Evolutionary conservation across 345 rosid species (phyloP), one percentile per base, ranked within the genome.

Genomic region (Cardamine chenopodiifolia): DNA sequence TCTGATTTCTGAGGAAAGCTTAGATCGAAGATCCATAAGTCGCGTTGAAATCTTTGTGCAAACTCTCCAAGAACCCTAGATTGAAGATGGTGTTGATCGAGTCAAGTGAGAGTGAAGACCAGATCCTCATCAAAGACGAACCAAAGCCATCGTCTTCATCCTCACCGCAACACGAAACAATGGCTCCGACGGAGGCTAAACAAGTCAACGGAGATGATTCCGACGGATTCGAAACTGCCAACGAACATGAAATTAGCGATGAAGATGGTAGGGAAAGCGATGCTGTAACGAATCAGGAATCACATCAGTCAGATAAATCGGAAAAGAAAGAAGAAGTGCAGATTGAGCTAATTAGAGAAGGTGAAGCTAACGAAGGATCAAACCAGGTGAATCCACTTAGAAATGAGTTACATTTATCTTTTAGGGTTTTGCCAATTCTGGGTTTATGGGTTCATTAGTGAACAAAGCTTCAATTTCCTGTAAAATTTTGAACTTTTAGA

Each of bases 191-290:
- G 42, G 69, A 76, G 22, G 5, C 80, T 7, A 20, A 76, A 15
- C 70, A 50, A 35, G 81, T 28, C 44, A 59, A 70, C 42, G 88
- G 78, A 19, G 86, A 81, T 39, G 87, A 81, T 29, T 89, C 94
- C 58, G 97, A 93, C 70, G 97, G 97, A 14, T 93, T 87, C 71
- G 96, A 91, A 69, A 93, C 97, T 8, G 97, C 98, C n/a, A 93
- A 94, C 78, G 98, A 93, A 29, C 81, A 85, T 44, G 96, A 79
- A 22, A 74, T 84, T 7, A 81, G 85, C 56, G 91, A 84, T 22
- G 72, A 73, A 1, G 40, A 12, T 74, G 57, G 35, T 9, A 42
- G 0, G 59, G 31, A 34, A 26, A 57, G 37, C 18, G 74, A 50
- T 10, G 74, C 57, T 66, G 50, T 13, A 2, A 77, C 64, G 9